Evolutionary conservation across 2,329 filamentous ascomycete genomes (phyloP), one percentile per base, ranked within the genome.

Genomic region (Fusarium sp.): DNA sequence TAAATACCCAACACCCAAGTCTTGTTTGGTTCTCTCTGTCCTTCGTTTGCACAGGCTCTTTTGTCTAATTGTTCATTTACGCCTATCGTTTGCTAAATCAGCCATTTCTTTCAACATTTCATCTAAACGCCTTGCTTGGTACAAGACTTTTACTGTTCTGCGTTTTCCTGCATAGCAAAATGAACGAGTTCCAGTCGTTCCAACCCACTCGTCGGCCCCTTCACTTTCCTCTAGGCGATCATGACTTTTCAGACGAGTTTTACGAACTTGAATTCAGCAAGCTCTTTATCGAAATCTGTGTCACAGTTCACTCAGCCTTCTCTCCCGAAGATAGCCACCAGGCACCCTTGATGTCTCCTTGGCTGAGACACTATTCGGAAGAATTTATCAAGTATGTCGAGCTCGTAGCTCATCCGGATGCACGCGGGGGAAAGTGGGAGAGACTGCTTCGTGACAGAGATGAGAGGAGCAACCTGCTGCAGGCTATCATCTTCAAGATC

Each of bases 401-500:
- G 39, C 54, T 70, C 20, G 52, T 79, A n/a, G 76, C 76, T 48
- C 68, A 66, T 4, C 73, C 75, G 14, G 73, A 76, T 35, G 61
- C 69, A 6, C 59, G 68, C 2, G 39, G 58, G 10, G 61, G 58
- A 14, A 65, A 67, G 6, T 79, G 77, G 77, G 75, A 74, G 15
- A 65, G 58, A 23, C 55, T 79, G 8, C 67, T 79, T 25, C 53
- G 41, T 17, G 56, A 72, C 20, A 43, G 46, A 15, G 37, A 48
- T 1, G 72, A 76, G 47, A 72, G 76, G 15, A 54, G 48, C 29
- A 66, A 58, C 11, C 67, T 79, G 2, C 52, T 79, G 36, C 47
- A 67, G 20, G 77, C 72, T 5, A 68, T 76, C n/a, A 64, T 79
- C 25, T 70, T 76, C 63, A 73, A 62, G 61, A 55, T 75, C 33